A percentile compares a stretch with the other conserved stretches of the same genome.
Evolutionary conservation across 2,329 filamentous ascomycete species (phyloP).

Genomic region (Cladosporium sp.): DNA sequence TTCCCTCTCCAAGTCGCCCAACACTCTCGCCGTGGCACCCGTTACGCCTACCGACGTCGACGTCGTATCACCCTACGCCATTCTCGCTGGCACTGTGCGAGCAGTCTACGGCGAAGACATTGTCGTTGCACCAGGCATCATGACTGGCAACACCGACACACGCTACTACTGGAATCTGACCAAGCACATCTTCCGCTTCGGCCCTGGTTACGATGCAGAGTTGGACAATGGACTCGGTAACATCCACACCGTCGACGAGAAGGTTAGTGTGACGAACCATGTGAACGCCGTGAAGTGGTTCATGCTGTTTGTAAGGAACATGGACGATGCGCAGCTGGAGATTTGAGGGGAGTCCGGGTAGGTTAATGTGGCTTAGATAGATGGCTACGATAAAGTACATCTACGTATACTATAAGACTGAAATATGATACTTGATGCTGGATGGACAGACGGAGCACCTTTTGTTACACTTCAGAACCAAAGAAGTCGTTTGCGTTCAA

Average conservation of each 20-base stretch:
- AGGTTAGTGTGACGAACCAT: conserved; percentile 37
- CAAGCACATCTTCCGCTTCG: conserved; percentile 35
- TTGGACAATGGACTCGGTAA: conserved; percentile 27
- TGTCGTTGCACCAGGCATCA: conserved; percentile 33
- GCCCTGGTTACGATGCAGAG: conserved; percentile 30
- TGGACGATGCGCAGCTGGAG: conserved; percentile 40
- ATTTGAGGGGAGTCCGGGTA: not conserved
- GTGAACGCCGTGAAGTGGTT: conserved; percentile 43
- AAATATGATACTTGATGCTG: too few species aligned
- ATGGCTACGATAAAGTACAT: too few species aligned
- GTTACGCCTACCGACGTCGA: conserved; percentile 34
- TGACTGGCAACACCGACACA: conserved; percentile 35
- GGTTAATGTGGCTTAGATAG: too few species aligned
- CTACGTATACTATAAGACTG: too few species aligned
- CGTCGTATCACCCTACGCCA: conserved; percentile 25
- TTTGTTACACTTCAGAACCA: too few species aligned
- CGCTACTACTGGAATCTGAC: conserved; percentile 33
- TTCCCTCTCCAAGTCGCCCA: conserved; percentile 23
- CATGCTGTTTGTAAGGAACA: conserved; percentile 40
- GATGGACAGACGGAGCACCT: too few species aligned
- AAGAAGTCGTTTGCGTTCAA: too few species aligned
- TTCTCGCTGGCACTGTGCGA: conserved; percentile 41
- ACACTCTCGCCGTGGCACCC: conserved; percentile 30
- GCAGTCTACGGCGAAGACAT: conserved; percentile 41
- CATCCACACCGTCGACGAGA: conserved; percentile 33